Percentiles rank a stretch among this genome's conserved stretches.
These are phyloP conservation scores for Clarireedia homoeocarpa DNA, from an alignment of 2,329 filamentous ascomycete genomes.

Conservation along the genomic window DNA sequence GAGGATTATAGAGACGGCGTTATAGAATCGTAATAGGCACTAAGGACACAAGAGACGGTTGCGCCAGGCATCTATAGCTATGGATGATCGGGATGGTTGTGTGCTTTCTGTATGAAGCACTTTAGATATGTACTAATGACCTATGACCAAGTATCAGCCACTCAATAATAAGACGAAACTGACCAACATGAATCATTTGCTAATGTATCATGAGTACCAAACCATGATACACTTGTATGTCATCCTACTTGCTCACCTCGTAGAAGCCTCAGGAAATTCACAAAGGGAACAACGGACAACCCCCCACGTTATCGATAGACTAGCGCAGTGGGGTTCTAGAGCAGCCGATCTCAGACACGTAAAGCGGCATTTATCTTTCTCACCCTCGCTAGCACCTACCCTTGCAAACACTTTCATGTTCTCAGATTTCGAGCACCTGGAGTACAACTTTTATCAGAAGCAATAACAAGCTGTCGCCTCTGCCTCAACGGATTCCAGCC, in stretches of 20 bases:
- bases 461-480: too few relatives aligned
- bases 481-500: neutral
- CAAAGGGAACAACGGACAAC: too few relatives aligned
- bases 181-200: too few relatives aligned
- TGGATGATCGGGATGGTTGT: neutral
- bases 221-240: too few relatives aligned
- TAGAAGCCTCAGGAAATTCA: too few relatives aligned
- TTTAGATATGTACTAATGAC: neutral
- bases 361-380: slow-evolving; percentile 1
- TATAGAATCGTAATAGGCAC: neutral
- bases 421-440: neutral
- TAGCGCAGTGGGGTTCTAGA: too few relatives aligned
- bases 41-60: too few relatives aligned
- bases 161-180: too few relatives aligned
- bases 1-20: neutral
- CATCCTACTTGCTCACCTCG: too few relatives aligned
- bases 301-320: too few relatives aligned
- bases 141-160: neutral
- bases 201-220: too few relatives aligned
- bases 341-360: neutral
- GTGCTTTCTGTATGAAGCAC: too few relatives aligned
- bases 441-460: neutral
- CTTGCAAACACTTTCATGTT: neutral
- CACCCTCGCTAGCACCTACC: slow-evolving; percentile 5
- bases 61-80: neutral